A percentile compares a stretch with the other conserved stretches of the same genome.
phyloP scores from a whole-genome alignment of 495 filamentous ascomycete species.

The Saxispiralis lemnorum region DNA sequence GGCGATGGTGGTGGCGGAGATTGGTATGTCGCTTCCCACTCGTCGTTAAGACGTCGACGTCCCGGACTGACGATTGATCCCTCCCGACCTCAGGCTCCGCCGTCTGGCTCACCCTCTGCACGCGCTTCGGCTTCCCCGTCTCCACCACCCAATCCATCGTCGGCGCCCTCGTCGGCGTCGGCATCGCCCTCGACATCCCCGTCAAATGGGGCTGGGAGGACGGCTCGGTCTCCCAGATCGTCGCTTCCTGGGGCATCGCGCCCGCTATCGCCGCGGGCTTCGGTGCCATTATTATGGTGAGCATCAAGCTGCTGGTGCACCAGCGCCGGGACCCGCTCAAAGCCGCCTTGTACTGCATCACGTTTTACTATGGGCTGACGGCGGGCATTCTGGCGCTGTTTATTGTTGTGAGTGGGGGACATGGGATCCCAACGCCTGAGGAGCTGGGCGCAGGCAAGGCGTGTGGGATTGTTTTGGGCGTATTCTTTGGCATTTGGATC shows the following conservation, averaged over 20 bases:
- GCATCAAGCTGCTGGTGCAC: constrained; percentile 46
- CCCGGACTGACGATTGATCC: too few species aligned
- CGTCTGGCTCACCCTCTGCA: constrained; percentile 40
- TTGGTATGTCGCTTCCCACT: constrained; percentile 47
- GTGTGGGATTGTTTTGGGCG: constrained; percentile 38
- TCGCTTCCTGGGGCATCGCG: constrained; percentile 45
- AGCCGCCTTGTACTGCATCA: constrained; percentile 37
- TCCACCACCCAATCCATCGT: constrained; percentile 51
- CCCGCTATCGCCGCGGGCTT: constrained; percentile 41
- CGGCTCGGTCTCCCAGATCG: constrained; percentile 38
- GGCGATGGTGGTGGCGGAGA: constrained; percentile 38
- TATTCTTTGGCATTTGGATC: constrained; percentile 21
- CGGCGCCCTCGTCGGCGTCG: constrained; percentile 44
- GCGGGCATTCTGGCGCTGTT: constrained; percentile 45
- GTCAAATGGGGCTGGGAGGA: constrained; percentile 36
- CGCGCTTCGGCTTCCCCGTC: constrained; percentile 38
- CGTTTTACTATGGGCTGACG: constrained; percentile 40
- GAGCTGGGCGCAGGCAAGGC: constrained; percentile 34
- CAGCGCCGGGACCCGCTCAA: constrained; percentile 29
- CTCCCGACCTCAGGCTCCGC: constrained; percentile 29
- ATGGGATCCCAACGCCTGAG: constrained; percentile 29
- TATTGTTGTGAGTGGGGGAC: constrained; percentile 21
- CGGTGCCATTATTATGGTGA: constrained; percentile 42
- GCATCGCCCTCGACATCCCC: constrained; percentile 33
- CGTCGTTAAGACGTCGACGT: background rate